These are phyloP conservation scores for Hordeum marinum DNA, from an alignment of 176 grass and related monocot genomes.

Conservation along the genomic window DNA sequence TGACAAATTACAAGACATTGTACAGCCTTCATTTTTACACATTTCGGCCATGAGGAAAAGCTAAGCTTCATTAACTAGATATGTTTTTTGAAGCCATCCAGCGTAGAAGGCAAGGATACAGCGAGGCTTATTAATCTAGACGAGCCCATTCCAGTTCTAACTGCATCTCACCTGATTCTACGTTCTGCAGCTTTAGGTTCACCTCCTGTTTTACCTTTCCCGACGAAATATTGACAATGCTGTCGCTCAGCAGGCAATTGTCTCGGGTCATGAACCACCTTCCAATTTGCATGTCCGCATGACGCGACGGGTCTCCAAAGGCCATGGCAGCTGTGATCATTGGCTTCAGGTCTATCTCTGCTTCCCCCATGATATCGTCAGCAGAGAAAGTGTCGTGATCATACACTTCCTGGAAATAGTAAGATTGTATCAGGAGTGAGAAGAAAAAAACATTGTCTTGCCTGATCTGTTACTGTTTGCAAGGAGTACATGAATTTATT, in stretches of 20 bases:
- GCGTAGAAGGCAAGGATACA: conserved; percentile 5
- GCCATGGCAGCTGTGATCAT: conserved; percentile 90
- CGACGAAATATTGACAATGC: conserved; percentile 63
- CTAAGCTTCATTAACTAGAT: background rate
- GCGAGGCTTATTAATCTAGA: conserved; percentile 41
- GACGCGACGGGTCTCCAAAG: conserved; percentile 66
- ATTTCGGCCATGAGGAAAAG: conserved; percentile 6
- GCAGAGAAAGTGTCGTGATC: conserved; percentile 88
- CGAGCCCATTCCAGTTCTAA: conserved; percentile 87
- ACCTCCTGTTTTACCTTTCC: conserved; percentile 92
- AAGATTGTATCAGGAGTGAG: background rate
- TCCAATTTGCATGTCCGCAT: conserved; percentile 88
- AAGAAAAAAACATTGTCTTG: background rate
- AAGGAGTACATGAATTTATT: background rate
- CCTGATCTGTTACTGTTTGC: background rate
- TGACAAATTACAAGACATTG: conserved; percentile 33
- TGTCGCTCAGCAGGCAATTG: conserved; percentile 81
- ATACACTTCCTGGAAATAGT: conserved; percentile 75
- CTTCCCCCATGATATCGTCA: conserved; percentile 99
- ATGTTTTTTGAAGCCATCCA: conserved; percentile 8
- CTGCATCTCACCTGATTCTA: conserved; percentile 83
- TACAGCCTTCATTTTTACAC: conserved; percentile 39
- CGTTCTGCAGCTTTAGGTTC: conserved; percentile 84
- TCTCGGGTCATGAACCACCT: conserved; percentile 94
- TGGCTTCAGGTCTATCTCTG: conserved; percentile 88